A percentile compares a stretch with the other conserved stretches of the same genome.
Conservation (phyloP, 805 yeast genomes). For the Candida germanica region DNA sequence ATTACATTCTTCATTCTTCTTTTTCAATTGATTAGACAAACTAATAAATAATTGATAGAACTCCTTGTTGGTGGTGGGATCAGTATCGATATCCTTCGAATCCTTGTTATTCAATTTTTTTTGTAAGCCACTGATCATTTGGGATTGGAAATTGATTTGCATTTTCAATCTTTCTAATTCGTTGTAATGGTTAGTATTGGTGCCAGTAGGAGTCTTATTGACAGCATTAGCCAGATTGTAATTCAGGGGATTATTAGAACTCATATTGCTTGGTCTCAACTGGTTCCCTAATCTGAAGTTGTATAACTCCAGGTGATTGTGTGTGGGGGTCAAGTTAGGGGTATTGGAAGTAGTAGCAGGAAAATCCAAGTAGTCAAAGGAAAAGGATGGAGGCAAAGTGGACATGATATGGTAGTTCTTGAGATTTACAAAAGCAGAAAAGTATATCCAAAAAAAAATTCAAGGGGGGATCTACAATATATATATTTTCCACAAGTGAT, state of each 20-base stretch:
- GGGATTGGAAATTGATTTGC: conserved; percentile 55
- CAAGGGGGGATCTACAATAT: no score
- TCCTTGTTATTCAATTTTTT: conserved; percentile 24
- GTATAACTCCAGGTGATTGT: neutral
- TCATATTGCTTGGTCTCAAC: neutral
- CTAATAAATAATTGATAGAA: conserved; percentile 45
- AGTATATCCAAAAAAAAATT: no score
- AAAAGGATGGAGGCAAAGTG: conserved; percentile 6
- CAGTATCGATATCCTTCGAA: conserved; percentile 33
- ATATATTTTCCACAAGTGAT: no score
- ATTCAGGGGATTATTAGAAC: neutral
- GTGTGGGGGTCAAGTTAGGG: neutral
- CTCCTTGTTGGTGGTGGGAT: conserved; percentile 9
- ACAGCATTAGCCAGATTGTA: neutral
- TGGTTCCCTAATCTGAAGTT: neutral
- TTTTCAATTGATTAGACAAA: conserved; percentile 46
- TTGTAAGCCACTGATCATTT: conserved; percentile 33
- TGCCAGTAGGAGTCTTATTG: conserved; percentile 1
- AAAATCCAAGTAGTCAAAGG: conserved; percentile 8
- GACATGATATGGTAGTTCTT: no score
- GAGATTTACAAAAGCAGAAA: no score
- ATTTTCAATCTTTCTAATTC: conserved; percentile 40
- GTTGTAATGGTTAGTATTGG: conserved; percentile 4
- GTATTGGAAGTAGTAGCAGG: conserved; percentile 1
- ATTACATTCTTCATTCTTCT: conserved; percentile 41